Base-by-base conservation (phyloP, 495 filamentous ascomycete species). In the Aspergillus leporis region DNA sequence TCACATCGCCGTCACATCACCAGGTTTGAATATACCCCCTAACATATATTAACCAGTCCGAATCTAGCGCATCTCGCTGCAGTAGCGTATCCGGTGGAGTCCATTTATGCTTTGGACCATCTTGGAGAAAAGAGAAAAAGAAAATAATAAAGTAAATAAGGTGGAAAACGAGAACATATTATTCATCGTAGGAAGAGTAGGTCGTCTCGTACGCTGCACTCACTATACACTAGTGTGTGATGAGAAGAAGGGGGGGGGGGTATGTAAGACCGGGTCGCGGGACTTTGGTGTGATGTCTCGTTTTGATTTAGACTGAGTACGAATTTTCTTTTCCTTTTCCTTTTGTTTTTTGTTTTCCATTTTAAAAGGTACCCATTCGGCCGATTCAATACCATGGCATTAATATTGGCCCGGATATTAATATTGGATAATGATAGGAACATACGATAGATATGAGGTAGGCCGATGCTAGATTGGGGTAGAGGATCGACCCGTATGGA, bases 1-100 rank as follows among this genome's bases (percentile, higher is more conserved):
- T 65, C 62, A 65, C 62, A 65, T 59, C 53, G 49, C 36, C 55
- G 51, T 59, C 61, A 51, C 56, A 55, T 61, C 47, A 38, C 31
- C 54, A 47, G 28, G 18, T 32, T 34, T 34, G n/a, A 13, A 36
- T 18, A n/a, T n/a, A 19, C 16, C 34, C 32, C 31, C 31, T 40
- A 25, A 23, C 51, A 16, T 36, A 10, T 3, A 16, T 16, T 23
- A 36, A n/a, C 22, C 30, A 31, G n/a, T 43, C 18, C 22, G 31
- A 28, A 49, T 49, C 31, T 36, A 32, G 32, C 3, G 9, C 32
- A 9, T 14, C 4, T 36, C 32, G 1, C 2, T 14, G 9, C 32
- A 36, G 13, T 36, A 36, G 32, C 32, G 32, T 36, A 9, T 5
- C 32, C 8, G 8, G 8, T 10, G 32, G 13, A 6, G 25, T 28